Evolutionary conservation across 495 filamentous ascomycete species (phyloP).

Genomic region (Penicillium steckii): DNA sequence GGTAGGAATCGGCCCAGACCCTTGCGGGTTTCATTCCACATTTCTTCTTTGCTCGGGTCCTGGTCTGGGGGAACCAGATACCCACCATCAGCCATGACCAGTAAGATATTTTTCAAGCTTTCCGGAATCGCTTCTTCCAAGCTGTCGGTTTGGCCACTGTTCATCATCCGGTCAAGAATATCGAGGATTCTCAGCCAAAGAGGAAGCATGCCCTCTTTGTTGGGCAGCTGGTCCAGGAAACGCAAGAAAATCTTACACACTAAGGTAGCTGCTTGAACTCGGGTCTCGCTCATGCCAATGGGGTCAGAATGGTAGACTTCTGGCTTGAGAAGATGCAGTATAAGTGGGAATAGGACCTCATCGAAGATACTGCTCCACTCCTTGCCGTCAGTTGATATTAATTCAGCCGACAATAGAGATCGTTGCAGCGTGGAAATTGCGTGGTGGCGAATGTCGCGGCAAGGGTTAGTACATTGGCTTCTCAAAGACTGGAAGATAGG

Average conservation of each 20-base stretch:
- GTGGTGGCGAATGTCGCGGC: slow-evolving; percentile 86
- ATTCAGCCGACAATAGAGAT: slow-evolving; percentile 75
- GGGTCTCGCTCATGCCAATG: slow-evolving; percentile 90
- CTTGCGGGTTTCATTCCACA: slow-evolving; percentile 73
- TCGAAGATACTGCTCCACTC: slow-evolving; percentile 96
- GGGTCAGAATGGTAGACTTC: slow-evolving; percentile 94
- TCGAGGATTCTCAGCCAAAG: slow-evolving; percentile 91
- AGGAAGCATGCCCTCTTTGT: slow-evolving; percentile 89
- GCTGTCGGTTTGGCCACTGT: slow-evolving; percentile 89
- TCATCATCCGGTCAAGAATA: slow-evolving; percentile 95
- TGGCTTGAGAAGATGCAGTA: slow-evolving; percentile 83
- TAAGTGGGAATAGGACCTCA: slow-evolving; percentile 93
- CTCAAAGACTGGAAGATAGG: slow-evolving; percentile 89
- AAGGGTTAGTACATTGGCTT: slow-evolving; percentile 90
- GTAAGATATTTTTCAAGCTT: slow-evolving; percentile 90
- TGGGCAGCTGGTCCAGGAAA: slow-evolving; percentile 79
- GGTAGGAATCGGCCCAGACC: slow-evolving; percentile 89
- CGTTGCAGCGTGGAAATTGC: slow-evolving; percentile 86
- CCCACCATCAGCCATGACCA: slow-evolving; percentile 91
- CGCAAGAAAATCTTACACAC: slow-evolving; percentile 95
- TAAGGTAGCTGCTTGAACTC: slow-evolving; percentile 86
- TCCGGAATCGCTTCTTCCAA: slow-evolving; percentile 73
- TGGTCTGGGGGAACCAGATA: slow-evolving; percentile 69
- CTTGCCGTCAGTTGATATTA: slow-evolving; percentile 72
- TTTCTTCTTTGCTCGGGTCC: slow-evolving; percentile 45